Percentiles rank a stretch among this genome's conserved stretches.
phyloP scores from a whole-genome alignment of 1,284 basidiomycete genomes.

The Fomitopsis palustris region DNA sequence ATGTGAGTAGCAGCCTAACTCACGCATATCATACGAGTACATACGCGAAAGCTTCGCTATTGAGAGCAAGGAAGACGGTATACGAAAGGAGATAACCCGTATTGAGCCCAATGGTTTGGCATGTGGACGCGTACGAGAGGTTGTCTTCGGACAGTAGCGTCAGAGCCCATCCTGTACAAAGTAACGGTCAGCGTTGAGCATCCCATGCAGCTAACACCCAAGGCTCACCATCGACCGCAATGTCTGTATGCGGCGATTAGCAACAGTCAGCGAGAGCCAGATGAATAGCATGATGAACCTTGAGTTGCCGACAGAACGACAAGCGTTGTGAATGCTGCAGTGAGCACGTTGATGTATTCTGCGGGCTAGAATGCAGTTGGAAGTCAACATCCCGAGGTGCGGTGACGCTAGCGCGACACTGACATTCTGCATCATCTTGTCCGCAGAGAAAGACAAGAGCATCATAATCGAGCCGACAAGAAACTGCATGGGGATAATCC shows the following conservation, averaged over 20 bases:
- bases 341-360: conserved; percentile 80
- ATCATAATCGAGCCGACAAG: conserved; percentile 89
- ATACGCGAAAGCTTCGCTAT: conserved; percentile 89
- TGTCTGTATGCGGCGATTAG: conserved; percentile 55
- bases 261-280: background rate
- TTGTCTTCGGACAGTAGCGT: conserved; percentile 95
- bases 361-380: conserved; percentile 53
- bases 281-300: conserved; percentile 46
- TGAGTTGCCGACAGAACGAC: conserved; percentile 97
- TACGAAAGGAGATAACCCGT: conserved; percentile 96
- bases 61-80: conserved; percentile 96
- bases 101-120: conserved; percentile 96
- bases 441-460: conserved; percentile 80
- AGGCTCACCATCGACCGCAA: conserved; percentile 86
- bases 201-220: too few species aligned
- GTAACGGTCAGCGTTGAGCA: background rate
- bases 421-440: conserved; percentile 81
- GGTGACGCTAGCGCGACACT: conserved; percentile 25
- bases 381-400: background rate
- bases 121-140: conserved; percentile 95
- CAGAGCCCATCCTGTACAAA: conserved; percentile 83
- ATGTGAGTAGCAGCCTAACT: conserved; percentile 6
- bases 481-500: conserved; percentile 97
- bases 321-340: conserved; percentile 84
- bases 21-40: conserved; percentile 25